Evolutionary conservation across 352 stramenopile species (phyloP), one percentile per base, ranked within the genome.

Genomic region (Phytophthora hibernalis): DNA sequence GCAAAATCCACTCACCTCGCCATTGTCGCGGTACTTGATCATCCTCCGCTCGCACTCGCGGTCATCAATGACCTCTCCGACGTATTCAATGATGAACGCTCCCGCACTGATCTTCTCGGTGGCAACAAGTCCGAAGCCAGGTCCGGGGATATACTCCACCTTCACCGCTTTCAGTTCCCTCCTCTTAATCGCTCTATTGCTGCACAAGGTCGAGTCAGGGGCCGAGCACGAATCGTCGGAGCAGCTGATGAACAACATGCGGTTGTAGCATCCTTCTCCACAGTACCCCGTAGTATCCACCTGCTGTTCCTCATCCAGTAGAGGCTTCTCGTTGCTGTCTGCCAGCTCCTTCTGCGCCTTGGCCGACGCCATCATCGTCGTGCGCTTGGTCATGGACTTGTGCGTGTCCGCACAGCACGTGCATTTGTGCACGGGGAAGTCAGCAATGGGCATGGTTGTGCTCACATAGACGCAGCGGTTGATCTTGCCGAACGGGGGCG

Each of bases 21-120:
- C 84, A 30, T 75, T 62, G 22, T 90, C 78, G 24, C 74, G 72
- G 58, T 85, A 82, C 44, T 79, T 78, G 55, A 85, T 81, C 63
- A 91, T 63, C 26, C 83, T 82, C 8, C 79, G 75, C 48, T 86
- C 80, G 63, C 77, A 89, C 66, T 97, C 89, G 40, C 83, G 68
- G 57, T 97, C 90, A 59, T 97, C 87, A 68, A 98, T 96, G 16
- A 98, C 87, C 80, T 98, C 92, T 20, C 94, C 94, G 2, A 97
- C 84, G 72, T 98, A 98, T 74, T 98, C 94, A 69, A 96, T 90
- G n/a, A 98, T 83, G 18, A 98, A 92, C 49, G 96, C 85, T 22
- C 84, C 83, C 0, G 82, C 76, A n/a, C 85, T 70, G 10, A 98
- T 90, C 30, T 62, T 57, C 31, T 96, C 86, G 12, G 94, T 77